These are phyloP conservation scores for Cytospora chrysosperma DNA, from an alignment of 2,329 filamentous ascomycete species.

Conservation along the genomic window DNA sequence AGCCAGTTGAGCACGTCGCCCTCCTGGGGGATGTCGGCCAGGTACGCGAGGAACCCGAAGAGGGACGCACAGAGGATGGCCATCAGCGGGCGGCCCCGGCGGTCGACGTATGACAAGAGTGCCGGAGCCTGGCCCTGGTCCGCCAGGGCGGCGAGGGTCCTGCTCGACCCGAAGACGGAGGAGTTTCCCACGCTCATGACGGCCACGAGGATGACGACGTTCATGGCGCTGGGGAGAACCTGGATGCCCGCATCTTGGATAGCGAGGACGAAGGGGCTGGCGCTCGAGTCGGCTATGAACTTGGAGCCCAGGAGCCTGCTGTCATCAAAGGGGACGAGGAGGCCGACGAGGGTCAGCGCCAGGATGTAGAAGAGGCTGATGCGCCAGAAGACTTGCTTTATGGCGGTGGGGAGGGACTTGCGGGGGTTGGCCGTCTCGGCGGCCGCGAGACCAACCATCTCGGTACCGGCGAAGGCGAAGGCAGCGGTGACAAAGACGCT, in stretches of 20 bases:
- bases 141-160: slow-evolving; percentile 84
- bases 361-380: slow-evolving; percentile 89
- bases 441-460: slow-evolving; percentile 73
- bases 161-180: slow-evolving; percentile 85
- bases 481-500: slow-evolving; percentile 75
- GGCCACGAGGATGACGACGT: slow-evolving; percentile 88
- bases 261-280: slow-evolving; percentile 85
- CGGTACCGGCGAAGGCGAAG: slow-evolving; percentile 74
- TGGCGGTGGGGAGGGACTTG: slow-evolving; percentile 79
- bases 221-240: slow-evolving; percentile 84
- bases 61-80: slow-evolving; percentile 67
- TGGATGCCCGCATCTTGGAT: slow-evolving; percentile 81
- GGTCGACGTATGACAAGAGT: slow-evolving; percentile 78
- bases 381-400: slow-evolving; percentile 95
- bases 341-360: slow-evolving; percentile 74
- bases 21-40: slow-evolving; percentile 64
- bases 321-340: slow-evolving; percentile 76
- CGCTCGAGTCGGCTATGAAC: slow-evolving; percentile 29
- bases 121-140: slow-evolving; percentile 82
- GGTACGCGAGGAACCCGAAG: slow-evolving; percentile 74
- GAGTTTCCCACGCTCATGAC: slow-evolving; percentile 91
- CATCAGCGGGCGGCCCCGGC: slow-evolving; percentile 74
- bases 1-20: slow-evolving; percentile 75
- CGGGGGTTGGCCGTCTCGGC: slow-evolving; percentile 77
- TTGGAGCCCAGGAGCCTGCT: slow-evolving; percentile 57